These are phyloP conservation scores for Daldinia caldariorum DNA, from an alignment of 495 filamentous ascomycete genomes.

Conservation along the genomic window DNA sequence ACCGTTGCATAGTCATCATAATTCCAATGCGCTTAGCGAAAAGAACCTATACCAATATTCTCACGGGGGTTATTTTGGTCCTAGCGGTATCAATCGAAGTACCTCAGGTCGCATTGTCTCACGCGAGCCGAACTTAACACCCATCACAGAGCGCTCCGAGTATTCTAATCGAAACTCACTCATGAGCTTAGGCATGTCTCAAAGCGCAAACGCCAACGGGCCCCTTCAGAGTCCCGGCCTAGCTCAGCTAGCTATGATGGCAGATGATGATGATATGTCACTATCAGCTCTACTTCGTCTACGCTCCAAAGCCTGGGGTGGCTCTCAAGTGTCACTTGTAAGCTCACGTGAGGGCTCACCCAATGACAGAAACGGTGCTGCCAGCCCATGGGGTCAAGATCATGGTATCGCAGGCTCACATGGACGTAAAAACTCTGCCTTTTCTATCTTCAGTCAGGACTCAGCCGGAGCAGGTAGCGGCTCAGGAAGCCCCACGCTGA, in stretches of 20 bases:
- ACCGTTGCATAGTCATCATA: constrained; percentile 43
- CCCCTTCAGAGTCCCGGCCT: constrained; percentile 66
- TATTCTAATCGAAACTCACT: constrained; percentile 94
- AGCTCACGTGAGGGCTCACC: constrained; percentile 71
- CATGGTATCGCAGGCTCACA: constrained; percentile 38
- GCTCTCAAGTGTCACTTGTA: constrained; percentile 76
- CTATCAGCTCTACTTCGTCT: constrained; percentile 76
- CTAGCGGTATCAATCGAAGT: constrained; percentile 70
- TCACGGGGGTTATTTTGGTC: constrained; percentile 92
- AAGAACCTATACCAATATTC: constrained; percentile 65
- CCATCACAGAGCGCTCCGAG: constrained; percentile 95
- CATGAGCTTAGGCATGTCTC: constrained; percentile 73
- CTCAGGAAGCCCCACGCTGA: constrained; percentile 53
- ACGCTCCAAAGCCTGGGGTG: constrained; percentile 79
- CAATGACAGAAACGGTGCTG: constrained; percentile 51
- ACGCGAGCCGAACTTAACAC: constrained; percentile 89
- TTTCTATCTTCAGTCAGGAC: constrained; percentile 52
- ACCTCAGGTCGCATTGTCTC: constrained; percentile 75
- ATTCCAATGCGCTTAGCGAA: constrained; percentile 47
- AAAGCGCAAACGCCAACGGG: constrained; percentile 55
- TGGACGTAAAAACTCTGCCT: constrained; percentile 53
- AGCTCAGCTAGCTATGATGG: constrained; percentile 76
- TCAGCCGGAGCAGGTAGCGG: constrained; percentile 52
- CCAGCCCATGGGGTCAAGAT: constrained; percentile 43
- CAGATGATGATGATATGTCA: constrained; percentile 72